Base-by-base conservation (phyloP, 1,284 basidiomycete genomes). In the Apiotrichum gracile region DNA sequence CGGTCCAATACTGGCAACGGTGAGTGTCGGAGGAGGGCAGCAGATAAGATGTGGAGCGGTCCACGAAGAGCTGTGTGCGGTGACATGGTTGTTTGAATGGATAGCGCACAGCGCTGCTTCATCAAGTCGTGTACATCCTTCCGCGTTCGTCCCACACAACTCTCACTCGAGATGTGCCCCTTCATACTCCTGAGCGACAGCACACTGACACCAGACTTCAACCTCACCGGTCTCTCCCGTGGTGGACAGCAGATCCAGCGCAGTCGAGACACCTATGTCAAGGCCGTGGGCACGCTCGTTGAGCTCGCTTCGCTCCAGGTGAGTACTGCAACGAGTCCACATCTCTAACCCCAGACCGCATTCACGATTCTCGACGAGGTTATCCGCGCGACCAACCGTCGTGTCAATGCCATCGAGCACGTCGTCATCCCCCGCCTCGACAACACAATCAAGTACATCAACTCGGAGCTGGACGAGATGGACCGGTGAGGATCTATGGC, bases 281-380 rank as follows among this genome's bases (percentile, higher is more conserved):
- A 98, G 73, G 96, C 96, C 0, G 85, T 98, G 24, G 91, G 94
- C 73, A 96, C 93, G 2, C 80, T 99, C 17, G 94, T 99, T 29
- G 96, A 99, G 72, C 82, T 99, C 40, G 96, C 96, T 2, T 97
- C 92, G 38, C 78, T 99, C 31, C 79, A 79, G 67, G 78, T 77
- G 49, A 59, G 70, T 59, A 27, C 4, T 10, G 22, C 26, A 9
- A 25, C 14, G 9, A 33, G 6, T 37, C 41, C 10, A 37, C 33
- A 19, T 42, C 1, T 24, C 47, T 58, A 41, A 58, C 25, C 0
- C 29, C 87, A 96, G 79, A 97, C 96, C 0, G 96, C 96, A 6
- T 99, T 99, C 78, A 94, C 89, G 51, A 97, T 98, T 63, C 82
- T 99, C 25, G 96, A 99, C 75, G 96, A 98, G 77, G 96, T 98